Evolutionary conservation across 371 early-diverging fungal genomes (phyloP).

Genomic region (Coemansia sp.): DNA sequence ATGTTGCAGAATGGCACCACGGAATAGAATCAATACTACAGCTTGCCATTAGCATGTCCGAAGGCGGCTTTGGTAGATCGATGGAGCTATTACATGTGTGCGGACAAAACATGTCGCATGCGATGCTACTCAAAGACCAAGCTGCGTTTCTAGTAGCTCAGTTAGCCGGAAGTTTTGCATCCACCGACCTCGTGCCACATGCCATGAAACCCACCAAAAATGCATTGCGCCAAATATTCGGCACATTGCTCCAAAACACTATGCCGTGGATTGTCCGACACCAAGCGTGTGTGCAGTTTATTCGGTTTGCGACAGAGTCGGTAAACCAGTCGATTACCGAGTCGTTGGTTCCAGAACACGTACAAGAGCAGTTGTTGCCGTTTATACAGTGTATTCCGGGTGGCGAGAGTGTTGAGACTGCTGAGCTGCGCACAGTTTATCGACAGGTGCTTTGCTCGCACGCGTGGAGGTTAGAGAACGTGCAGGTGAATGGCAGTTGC

Average conservation of each 20-base stretch:
- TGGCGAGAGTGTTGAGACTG: background rate
- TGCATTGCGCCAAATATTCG: slow-evolving; percentile 10
- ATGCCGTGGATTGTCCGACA: slow-evolving; percentile 23
- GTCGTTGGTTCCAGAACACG: slow-evolving; percentile 13
- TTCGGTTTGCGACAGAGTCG: slow-evolving; percentile 24
- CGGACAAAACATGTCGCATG: slow-evolving; percentile 1
- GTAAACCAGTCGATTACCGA: slow-evolving; percentile 9
- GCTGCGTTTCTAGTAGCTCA: slow-evolving; percentile 3
- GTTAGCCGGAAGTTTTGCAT: slow-evolving; percentile 18
- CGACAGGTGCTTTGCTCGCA: slow-evolving; percentile 2
- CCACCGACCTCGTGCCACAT: background rate
- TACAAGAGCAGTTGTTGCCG: slow-evolving; percentile 9
- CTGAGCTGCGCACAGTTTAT: slow-evolving; percentile 11
- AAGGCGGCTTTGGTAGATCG: background rate
- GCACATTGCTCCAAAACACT: background rate
- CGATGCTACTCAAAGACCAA: background rate
- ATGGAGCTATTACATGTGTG: slow-evolving; percentile 6
- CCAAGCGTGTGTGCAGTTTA: slow-evolving; percentile 8
- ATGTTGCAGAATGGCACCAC: background rate
- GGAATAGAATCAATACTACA: slow-evolving; percentile 6
- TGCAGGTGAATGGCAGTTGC: background rate
- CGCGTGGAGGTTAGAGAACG: background rate
- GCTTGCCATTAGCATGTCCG: background rate
- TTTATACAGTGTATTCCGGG: slow-evolving; percentile 20
- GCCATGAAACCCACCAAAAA: background rate